phyloP scores from a whole-genome alignment of 2,329 filamentous ascomycete genomes.

The Fusarium zealandicum region DNA sequence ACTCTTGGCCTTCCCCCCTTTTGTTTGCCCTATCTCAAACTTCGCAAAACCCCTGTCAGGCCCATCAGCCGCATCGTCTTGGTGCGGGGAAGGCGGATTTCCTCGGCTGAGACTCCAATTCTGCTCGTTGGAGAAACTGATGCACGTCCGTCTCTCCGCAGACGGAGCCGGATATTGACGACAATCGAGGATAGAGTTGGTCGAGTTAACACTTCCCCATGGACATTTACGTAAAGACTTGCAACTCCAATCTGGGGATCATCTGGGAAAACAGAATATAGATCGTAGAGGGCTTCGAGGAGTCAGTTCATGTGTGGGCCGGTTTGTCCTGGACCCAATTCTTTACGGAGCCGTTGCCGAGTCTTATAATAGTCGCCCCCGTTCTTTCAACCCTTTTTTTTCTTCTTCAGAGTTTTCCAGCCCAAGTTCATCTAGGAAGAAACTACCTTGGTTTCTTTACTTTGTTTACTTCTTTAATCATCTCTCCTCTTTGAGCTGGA shows the following conservation, averaged over 20 bases:
- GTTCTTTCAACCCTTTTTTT: slow-evolving; percentile 14
- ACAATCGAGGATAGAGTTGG: neutral
- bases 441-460: too few relatives aligned
- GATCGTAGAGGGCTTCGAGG: slow-evolving; percentile 10
- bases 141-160: slow-evolving; percentile 2
- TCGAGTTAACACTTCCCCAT: slow-evolving; percentile 19
- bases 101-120: slow-evolving; percentile 5
- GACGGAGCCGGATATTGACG: neutral
- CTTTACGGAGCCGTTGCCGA: slow-evolving; percentile 14
- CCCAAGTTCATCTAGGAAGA: neutral
- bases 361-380: slow-evolving; percentile 25
- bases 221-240: slow-evolving; percentile 31
- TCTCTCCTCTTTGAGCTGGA: neutral
- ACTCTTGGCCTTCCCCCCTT: too few relatives aligned
- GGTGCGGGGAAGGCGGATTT: slow-evolving; percentile 1
- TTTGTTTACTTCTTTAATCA: neutral
- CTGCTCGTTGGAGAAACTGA: neutral
- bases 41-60: too few relatives aligned
- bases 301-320: slow-evolving; percentile 22
- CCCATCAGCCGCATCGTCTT: too few relatives aligned
- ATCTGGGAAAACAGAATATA: neutral
- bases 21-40: too few relatives aligned
- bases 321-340: slow-evolving; percentile 3
- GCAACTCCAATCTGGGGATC: slow-evolving; percentile 10
- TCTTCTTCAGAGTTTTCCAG: neutral